Percentiles rank a stretch among this genome's conserved stretches.
These are phyloP conservation scores for Cardiosporidium cionae DNA, from an alignment of 169 alveolate genomes.

Conservation along the genomic window DNA sequence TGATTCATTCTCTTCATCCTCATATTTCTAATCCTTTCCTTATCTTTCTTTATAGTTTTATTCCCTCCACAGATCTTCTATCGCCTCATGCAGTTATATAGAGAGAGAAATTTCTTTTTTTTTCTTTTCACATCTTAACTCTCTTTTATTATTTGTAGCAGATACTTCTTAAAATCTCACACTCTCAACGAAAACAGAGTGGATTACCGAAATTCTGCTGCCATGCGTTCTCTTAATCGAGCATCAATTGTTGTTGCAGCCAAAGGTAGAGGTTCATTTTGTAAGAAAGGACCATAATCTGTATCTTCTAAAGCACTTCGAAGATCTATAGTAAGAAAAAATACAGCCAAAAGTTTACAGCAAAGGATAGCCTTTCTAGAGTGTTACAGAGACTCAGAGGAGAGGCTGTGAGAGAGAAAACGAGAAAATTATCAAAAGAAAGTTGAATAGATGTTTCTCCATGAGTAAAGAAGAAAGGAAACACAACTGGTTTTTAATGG, in stretches of 20 bases:
- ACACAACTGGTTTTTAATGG: too few relatives aligned
- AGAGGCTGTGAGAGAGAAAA: not conserved
- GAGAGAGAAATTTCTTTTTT: too few relatives aligned
- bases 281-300: conserved; percentile 88
- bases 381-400: not conserved
- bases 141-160: too few relatives aligned
- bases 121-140: too few relatives aligned
- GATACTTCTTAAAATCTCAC: too few relatives aligned
- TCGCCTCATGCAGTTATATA: too few relatives aligned
- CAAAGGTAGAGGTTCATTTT: conserved; percentile 85
- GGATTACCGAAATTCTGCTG: conserved; percentile 86
- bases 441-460: not conserved
- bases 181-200: too few relatives aligned
- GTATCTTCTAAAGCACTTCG: conserved; percentile 92
- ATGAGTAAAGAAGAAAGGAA: not conserved
- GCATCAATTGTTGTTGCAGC: conserved; percentile 80
- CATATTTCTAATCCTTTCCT: too few relatives aligned
- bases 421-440: not conserved
- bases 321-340: conserved; percentile 38
- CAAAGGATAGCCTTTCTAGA: not conserved
- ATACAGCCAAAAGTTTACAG: not conserved
- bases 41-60: too few relatives aligned
- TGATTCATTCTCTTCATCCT: too few relatives aligned
- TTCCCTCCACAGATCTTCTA: too few relatives aligned
- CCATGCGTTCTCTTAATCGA: conserved; percentile 88